Percentiles rank a stretch among this genome's conserved stretches.
Conservation (phyloP, 2,329 filamentous ascomycete genomes). For the Macrophomina pseudophaseolina region DNA sequence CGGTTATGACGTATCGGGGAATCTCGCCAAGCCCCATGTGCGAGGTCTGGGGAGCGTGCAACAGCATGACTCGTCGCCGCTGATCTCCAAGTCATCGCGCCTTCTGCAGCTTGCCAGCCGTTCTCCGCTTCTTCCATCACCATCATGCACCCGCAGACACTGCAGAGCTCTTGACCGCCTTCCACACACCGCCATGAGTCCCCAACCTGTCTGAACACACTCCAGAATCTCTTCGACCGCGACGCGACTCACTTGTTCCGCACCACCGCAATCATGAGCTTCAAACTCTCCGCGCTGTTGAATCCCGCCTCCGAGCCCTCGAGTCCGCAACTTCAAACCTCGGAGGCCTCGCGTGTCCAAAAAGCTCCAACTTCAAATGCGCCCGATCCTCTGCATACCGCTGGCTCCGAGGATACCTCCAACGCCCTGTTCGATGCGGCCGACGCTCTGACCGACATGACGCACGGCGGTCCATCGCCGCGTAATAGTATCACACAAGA, state of each 20-base stretch:
- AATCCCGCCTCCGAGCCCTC: conserved; percentile 37
- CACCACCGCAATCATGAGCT: conserved; percentile 31
- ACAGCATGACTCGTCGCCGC: conserved; percentile 15
- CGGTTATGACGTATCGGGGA: conserved; percentile 12
- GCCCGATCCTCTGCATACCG: neutral
- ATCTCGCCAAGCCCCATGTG: conserved; percentile 12
- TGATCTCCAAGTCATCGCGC: conserved; percentile 18
- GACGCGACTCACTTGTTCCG: conserved; percentile 1
- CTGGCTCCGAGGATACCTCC: neutral
- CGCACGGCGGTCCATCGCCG: conserved; percentile 28
- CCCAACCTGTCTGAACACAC: neutral
- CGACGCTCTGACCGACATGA: conserved; percentile 46
- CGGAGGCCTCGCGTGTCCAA: neutral
- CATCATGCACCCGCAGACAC: neutral
- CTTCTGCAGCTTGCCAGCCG: conserved; percentile 1
- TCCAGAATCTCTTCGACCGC: neutral
- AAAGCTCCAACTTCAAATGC: neutral
- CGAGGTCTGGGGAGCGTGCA: neutral
- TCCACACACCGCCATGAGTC: conserved; percentile 10
- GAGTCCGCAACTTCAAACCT: conserved; percentile 1
- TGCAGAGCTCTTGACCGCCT: neutral
- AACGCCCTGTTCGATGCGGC: conserved; percentile 45
- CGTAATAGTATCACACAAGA: conserved; percentile 1
- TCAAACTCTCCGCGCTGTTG: conserved; percentile 42
- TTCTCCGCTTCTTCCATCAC: conserved; percentile 20